Conservation (phyloP, 768 basidiomycete genomes). For the Hericium rajendrae region DNA sequence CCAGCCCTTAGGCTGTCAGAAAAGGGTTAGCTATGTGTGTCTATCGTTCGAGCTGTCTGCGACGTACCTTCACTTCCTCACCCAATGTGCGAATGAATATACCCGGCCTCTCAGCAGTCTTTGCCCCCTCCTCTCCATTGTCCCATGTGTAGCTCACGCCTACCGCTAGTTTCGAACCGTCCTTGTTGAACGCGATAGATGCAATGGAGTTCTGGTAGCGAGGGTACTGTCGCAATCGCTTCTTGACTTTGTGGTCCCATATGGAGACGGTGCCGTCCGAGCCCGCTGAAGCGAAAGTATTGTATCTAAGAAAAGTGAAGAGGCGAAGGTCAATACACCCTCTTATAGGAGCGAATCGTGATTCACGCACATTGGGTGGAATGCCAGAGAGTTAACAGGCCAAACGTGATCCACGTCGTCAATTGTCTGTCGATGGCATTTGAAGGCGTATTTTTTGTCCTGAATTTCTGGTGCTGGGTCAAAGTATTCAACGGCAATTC, state of each 20-base stretch:
- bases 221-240: slow-evolving; percentile 83
- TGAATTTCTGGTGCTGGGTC: slow-evolving; percentile 71
- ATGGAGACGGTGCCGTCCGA: slow-evolving; percentile 91
- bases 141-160: slow-evolving; percentile 88
- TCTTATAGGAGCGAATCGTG: no score
- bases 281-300: slow-evolving; percentile 93
- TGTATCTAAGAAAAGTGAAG: slow-evolving; percentile 43
- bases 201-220: slow-evolving; percentile 72
- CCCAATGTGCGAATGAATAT: slow-evolving; percentile 56
- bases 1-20: slow-evolving; percentile 22
- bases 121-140: slow-evolving; percentile 66
- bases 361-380: slow-evolving; percentile 68
- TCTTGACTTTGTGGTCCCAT: slow-evolving; percentile 97
- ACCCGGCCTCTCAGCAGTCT: slow-evolving; percentile 51
- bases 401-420: slow-evolving; percentile 92
- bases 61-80: slow-evolving; percentile 66
- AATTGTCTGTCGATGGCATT: slow-evolving; percentile 87
- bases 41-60: not conserved
- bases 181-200: slow-evolving; percentile 71
- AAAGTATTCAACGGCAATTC: slow-evolving; percentile 96
- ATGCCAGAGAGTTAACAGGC: slow-evolving; percentile 92
- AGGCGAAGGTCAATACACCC: not conserved
- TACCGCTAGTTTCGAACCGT: slow-evolving; percentile 76
- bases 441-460: slow-evolving; percentile 92
- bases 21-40: not conserved